Evolutionary conservation across 352 stramenopile species (phyloP).

Genomic region (Phytopythium montanum): DNA sequence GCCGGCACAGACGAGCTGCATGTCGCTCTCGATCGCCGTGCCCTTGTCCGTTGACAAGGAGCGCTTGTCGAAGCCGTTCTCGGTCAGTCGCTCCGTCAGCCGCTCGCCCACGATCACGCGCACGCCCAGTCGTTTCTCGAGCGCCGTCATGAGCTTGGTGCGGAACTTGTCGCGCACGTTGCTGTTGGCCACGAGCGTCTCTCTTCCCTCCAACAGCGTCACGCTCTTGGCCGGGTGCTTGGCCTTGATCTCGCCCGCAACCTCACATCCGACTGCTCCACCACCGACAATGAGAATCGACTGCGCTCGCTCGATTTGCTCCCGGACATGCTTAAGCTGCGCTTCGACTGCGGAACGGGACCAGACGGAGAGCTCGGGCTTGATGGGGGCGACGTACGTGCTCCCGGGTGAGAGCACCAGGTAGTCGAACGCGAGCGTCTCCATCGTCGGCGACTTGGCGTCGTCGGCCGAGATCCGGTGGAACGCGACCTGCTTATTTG

Average conservation of each 20-base stretch:
- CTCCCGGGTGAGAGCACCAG: conserved; percentile 34
- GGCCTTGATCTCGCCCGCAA: conserved; percentile 29
- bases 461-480: conserved; percentile 17
- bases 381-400: conserved; percentile 27
- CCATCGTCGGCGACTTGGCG: conserved; percentile 5
- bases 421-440: conserved; percentile 34
- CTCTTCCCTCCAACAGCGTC: conserved; percentile 22
- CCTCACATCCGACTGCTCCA: conserved; percentile 27
- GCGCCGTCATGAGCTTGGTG: conserved; percentile 7
- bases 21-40: conserved; percentile 24
- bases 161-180: conserved; percentile 20
- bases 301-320: conserved; percentile 17
- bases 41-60: conserved; percentile 25
- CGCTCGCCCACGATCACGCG: conserved; percentile 24
- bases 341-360: conserved; percentile 19
- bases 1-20: conserved; percentile 30
- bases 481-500: conserved; percentile 19
- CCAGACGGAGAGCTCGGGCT: conserved; percentile 15
- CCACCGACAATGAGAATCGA: conserved; percentile 27
- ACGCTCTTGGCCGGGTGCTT: conserved; percentile 30
- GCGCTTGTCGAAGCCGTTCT: conserved; percentile 19
- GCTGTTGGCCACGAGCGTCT: conserved; percentile 19
- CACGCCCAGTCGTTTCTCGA: conserved; percentile 17
- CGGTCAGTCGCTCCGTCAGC: conserved; percentile 15
- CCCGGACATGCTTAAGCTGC: conserved; percentile 19